phyloP scores from a whole-genome alignment of 345 rosid species.

The Gynandropsis gynandra region DNA sequence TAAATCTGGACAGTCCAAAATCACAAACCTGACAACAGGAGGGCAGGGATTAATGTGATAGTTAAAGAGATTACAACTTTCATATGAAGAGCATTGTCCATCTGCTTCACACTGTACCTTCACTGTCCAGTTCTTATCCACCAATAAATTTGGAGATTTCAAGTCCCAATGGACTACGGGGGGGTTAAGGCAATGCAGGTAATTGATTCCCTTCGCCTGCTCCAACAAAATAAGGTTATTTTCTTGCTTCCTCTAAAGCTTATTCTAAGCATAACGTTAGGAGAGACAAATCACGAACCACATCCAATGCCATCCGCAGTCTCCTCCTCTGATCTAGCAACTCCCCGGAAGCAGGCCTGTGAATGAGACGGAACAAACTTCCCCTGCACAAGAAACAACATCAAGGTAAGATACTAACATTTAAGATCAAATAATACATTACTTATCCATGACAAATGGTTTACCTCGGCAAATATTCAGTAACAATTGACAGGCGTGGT shows the following conservation, averaged over 20 bases:
- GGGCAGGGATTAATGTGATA: background rate
- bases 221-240: slow-evolving; percentile 17
- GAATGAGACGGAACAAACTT: slow-evolving; percentile 84
- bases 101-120: slow-evolving; percentile 41
- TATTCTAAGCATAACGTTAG: background rate
- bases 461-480: slow-evolving; percentile 91
- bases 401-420: slow-evolving; percentile 15
- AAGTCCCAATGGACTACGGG: slow-evolving; percentile 98
- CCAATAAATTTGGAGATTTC: slow-evolving; percentile 88
- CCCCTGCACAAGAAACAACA: slow-evolving; percentile 47
- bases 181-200: slow-evolving; percentile 84
- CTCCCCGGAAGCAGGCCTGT: slow-evolving; percentile 82
- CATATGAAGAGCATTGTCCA: background rate
- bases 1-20: slow-evolving; percentile 94
- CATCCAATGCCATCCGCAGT: slow-evolving; percentile 89
- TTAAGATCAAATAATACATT: slow-evolving; percentile 12
- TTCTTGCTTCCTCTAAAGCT: slow-evolving; percentile 5
- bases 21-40: slow-evolving; percentile 62
- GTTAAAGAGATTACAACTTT: background rate
- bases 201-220: slow-evolving; percentile 97
- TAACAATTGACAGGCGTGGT: slow-evolving; percentile 81
- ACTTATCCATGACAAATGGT: background rate
- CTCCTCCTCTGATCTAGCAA: slow-evolving; percentile 77
- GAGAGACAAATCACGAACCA: slow-evolving; percentile 43
- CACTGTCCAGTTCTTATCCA: slow-evolving; percentile 92